Percentiles rank a stretch among this genome's conserved stretches.
Conservation (phyloP, 768 basidiomycete species). For the Asterophora lycoperdoides region DNA sequence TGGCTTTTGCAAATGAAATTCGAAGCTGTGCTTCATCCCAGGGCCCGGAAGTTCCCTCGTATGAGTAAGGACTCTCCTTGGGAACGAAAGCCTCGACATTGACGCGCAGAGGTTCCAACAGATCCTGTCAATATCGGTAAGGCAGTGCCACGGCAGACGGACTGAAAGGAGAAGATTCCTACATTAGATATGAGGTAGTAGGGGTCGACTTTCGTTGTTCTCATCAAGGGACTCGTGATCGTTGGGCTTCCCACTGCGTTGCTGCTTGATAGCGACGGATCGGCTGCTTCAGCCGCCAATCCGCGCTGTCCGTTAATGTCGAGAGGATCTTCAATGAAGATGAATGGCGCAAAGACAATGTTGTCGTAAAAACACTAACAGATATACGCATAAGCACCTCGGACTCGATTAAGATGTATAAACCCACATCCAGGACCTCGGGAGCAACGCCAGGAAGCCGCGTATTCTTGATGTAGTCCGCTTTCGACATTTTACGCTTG, state of each 20-base stretch:
- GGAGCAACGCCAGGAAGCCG: conserved; percentile 76
- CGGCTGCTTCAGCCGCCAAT: conserved; percentile 38
- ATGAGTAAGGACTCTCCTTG: conserved; percentile 59
- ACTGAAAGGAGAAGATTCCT: conserved; percentile 3
- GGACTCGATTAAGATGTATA: not conserved
- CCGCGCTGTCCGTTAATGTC: conserved; percentile 61
- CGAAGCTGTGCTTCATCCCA: conserved; percentile 70
- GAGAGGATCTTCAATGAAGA: conserved; percentile 89
- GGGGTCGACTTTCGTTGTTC: conserved; percentile 75
- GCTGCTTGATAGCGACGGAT: not conserved
- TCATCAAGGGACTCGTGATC: conserved; percentile 32
- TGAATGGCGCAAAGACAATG: conserved; percentile 92
- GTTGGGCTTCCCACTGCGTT: conserved; percentile 17
- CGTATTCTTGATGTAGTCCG: conserved; percentile 92
- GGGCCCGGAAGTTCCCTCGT: conserved; percentile 57
- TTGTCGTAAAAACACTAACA: conserved; percentile 92
- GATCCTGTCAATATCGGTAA: conserved; percentile 34
- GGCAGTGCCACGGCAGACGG: not conserved
- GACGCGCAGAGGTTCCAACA: conserved; percentile 65
- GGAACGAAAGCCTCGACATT: conserved; percentile 59
- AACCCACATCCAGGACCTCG: conserved; percentile 80
- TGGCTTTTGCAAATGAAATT: conserved; percentile 56
- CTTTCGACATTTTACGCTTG: conserved; percentile 95
- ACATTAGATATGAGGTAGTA: conserved; percentile 88
- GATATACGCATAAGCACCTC: conserved; percentile 2